These are phyloP conservation scores for Candida ascalaphidarum DNA, from an alignment of 805 yeast genomes.

Conservation along the genomic window DNA sequence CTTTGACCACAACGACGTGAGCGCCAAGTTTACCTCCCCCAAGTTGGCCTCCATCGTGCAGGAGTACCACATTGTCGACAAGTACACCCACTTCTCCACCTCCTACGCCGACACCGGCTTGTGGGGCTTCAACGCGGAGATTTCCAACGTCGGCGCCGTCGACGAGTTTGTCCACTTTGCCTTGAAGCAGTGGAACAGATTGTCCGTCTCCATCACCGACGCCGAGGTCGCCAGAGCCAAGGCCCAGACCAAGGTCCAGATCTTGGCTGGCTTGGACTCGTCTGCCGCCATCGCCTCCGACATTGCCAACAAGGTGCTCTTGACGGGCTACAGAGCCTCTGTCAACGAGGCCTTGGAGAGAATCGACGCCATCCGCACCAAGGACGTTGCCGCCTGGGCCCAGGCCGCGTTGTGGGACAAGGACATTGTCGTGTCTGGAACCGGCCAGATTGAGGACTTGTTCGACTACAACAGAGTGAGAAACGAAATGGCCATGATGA, in stretches of 20 bases:
- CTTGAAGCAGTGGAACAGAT: slow-evolving; percentile 82
- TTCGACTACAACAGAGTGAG: slow-evolving; percentile 80
- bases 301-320: slow-evolving; percentile 53
- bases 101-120: slow-evolving; percentile 74
- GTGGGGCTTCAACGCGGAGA: slow-evolving; percentile 73
- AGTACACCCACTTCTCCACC: slow-evolving; percentile 61
- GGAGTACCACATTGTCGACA: slow-evolving; percentile 67
- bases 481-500: slow-evolving; percentile 84
- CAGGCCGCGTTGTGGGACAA: slow-evolving; percentile 69
- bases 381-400: slow-evolving; percentile 67
- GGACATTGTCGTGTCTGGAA: slow-evolving; percentile 75
- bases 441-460: slow-evolving; percentile 80
- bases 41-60: slow-evolving; percentile 61
- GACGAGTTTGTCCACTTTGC: slow-evolving; percentile 79
- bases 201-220: slow-evolving; percentile 64
- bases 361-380: slow-evolving; percentile 55
- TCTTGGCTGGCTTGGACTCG: slow-evolving; percentile 42
- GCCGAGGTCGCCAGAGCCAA: slow-evolving; percentile 76
- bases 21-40: slow-evolving; percentile 48
- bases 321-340: slow-evolving; percentile 55
- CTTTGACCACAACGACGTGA: slow-evolving; percentile 46
- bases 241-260: slow-evolving; percentile 56
- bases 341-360: slow-evolving; percentile 49
- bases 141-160: slow-evolving; percentile 48
- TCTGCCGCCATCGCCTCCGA: slow-evolving; percentile 45